Conservation (phyloP, 768 basidiomycete genomes). For the Lactarius trivialis region DNA sequence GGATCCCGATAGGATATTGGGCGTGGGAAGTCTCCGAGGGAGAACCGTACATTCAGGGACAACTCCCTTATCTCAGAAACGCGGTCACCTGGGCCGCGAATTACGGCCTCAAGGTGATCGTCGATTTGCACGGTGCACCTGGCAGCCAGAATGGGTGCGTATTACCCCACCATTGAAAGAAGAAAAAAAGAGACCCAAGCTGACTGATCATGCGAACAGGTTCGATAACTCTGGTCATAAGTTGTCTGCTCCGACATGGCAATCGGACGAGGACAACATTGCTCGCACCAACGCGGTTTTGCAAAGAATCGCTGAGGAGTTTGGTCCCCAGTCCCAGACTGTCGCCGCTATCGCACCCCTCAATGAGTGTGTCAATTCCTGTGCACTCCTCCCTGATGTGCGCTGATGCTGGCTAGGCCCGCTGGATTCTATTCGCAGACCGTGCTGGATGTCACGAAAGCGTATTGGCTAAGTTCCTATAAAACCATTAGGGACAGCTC, state of each 20-base stretch:
- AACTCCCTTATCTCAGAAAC: conserved; percentile 60
- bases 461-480: conserved; percentile 73
- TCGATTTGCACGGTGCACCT: conserved; percentile 68
- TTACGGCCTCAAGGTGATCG: conserved; percentile 69
- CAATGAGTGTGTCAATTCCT: conserved; percentile 52
- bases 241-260: conserved; percentile 59
- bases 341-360: conserved; percentile 67
- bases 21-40: conserved; percentile 77
- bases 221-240: conserved; percentile 79
- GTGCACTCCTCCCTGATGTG: not conserved
- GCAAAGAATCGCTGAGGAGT: conserved; percentile 48
- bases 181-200: not conserved
- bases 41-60: conserved; percentile 75
- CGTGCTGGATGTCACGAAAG: conserved; percentile 41
- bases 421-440: conserved; percentile 65
- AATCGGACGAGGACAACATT: conserved; percentile 57
- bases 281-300: conserved; percentile 61
- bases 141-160: conserved; percentile 84
- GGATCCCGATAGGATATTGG: conserved; percentile 87
- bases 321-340: conserved; percentile 44
- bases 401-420: conserved; percentile 41
- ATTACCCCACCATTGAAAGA: no score
- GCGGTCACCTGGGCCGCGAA: conserved; percentile 66
- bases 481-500: conserved; percentile 55
- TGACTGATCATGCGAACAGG: conserved; percentile 32